Evolutionary conservation across 495 filamentous ascomycete species (phyloP), one percentile per base, ranked within the genome.

Genomic region (Platismatia glauca): DNA sequence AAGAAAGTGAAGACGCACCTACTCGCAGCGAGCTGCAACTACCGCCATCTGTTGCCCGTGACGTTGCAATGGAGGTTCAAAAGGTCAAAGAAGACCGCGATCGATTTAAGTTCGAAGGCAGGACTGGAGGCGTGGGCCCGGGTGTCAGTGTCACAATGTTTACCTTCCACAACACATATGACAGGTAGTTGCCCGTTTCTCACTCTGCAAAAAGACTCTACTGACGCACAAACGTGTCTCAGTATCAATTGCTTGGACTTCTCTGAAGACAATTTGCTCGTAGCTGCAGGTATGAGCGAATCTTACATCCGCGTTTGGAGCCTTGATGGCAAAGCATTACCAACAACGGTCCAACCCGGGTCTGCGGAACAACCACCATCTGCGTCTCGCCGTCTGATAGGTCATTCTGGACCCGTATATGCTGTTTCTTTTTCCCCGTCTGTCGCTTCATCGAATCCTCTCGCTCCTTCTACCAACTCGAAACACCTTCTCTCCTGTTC

Each of bases 261-360:
- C 69, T 96, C 92, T 0, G 87, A 89, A 66, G 94, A 98, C 71
- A 86, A 88, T 68, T 76, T 84, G 59, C 81, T 97, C 3, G 86
- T 90, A 48, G 94, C 94, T 31, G 86, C 86, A 38, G 94, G 94
- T 20, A 95, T 91, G 55, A 83, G 84, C 60, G 90, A 97, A 68
- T 97, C 93, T 2, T 97, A 95, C 69, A 94, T 97, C 69, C 89
- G 95, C 7, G 82, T 98, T 9, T 98, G 93, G 89, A 85, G 84
- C 59, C 74, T 96, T 15, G 87, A 95, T 67, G 92, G 93, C 55
- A 87, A 86, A 52, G 79, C 87, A 3, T 35, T 61, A n/a, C 50
- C 61, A 41, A 41, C 79, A 81, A 63, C 71, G 74, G 0, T 75
- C 72, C 22, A 35, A 73, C n/a, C 73, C 76, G 50, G 69, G 73